These are phyloP conservation scores for Xylariaceae sp. DNA, from an alignment of 2,329 filamentous ascomycete genomes.

Conservation along the genomic window DNA sequence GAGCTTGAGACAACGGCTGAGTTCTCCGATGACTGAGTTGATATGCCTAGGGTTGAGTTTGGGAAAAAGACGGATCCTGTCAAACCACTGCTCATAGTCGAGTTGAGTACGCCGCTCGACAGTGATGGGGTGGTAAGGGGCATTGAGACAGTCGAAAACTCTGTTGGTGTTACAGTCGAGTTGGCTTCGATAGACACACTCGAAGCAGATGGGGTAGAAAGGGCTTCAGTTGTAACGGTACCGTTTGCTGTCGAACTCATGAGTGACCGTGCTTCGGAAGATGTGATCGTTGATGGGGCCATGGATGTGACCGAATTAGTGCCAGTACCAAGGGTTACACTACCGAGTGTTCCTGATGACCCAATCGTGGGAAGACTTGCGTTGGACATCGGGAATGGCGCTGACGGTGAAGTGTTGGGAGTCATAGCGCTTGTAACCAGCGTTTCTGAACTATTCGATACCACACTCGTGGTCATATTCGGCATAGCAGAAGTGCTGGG, in stretches of 20 bases:
- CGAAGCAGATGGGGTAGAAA: slow-evolving; percentile 3
- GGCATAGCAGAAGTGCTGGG: slow-evolving; percentile 1
- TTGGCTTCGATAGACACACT: slow-evolving; percentile 3
- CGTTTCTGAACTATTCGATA: slow-evolving; percentile 1
- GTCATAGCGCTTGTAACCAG: slow-evolving; percentile 1
- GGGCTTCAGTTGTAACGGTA: slow-evolving; percentile 4
- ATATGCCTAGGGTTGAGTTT: no score
- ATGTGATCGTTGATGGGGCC: slow-evolving; percentile 1
- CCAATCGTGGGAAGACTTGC: slow-evolving; percentile 8
- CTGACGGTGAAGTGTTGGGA: slow-evolving; percentile 8
- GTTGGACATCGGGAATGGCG: slow-evolving; percentile 18
- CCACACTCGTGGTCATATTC: background rate
- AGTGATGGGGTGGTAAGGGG: no score
- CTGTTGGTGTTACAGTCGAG: slow-evolving; percentile 4
- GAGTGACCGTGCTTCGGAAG: slow-evolving; percentile 1
- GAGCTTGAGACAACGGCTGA: no score
- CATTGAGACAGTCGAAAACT: background rate
- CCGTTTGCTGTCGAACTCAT: slow-evolving; percentile 4
- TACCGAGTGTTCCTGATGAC: slow-evolving; percentile 9
- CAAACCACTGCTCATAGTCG: no score
- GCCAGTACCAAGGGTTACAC: background rate
- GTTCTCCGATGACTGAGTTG: no score
- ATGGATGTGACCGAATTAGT: background rate
- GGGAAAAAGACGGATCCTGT: no score
- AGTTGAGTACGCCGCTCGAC: no score